Percentiles rank a stretch among this genome's conserved stretches.
Evolutionary conservation across 176 grass and related monocot genomes (phyloP).

Genomic region (Coix lacrymajobi): DNA sequence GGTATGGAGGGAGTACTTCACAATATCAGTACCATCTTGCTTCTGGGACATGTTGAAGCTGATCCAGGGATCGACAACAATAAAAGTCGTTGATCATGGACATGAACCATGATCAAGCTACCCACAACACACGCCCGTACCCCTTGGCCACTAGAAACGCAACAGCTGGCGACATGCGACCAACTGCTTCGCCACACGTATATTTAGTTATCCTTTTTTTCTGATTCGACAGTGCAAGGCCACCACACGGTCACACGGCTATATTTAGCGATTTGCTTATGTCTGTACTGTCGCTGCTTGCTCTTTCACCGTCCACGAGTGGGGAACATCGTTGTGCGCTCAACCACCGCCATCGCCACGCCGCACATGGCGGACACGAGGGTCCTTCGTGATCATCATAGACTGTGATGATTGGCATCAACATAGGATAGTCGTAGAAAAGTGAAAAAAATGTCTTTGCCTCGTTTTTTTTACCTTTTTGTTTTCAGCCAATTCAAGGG

Average conservation of each 20-base stretch:
- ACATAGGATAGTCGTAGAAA: neutral
- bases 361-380: conserved; percentile 19
- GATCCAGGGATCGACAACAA: neutral
- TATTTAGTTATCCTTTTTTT: neutral
- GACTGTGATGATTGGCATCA: neutral
- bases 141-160: too few species aligned
- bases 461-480: neutral
- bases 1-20: too few species aligned
- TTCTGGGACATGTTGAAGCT: neutral
- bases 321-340: neutral
- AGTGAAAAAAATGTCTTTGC: neutral
- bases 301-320: neutral
- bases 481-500: neutral
- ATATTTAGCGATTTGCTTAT: neutral
- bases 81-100: neutral
- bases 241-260: neutral
- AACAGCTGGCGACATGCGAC: too few species aligned
- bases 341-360: neutral
- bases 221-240: neutral
- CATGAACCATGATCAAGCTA: neutral
- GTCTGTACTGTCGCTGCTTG: neutral
- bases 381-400: neutral
- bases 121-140: neutral
- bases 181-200: neutral
- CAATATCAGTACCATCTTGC: neutral